Percentiles rank a stretch among this genome's conserved stretches.
These are phyloP conservation scores for Daedaleopsis nitida DNA, from an alignment of 768 basidiomycete genomes.

Conservation along the genomic window DNA sequence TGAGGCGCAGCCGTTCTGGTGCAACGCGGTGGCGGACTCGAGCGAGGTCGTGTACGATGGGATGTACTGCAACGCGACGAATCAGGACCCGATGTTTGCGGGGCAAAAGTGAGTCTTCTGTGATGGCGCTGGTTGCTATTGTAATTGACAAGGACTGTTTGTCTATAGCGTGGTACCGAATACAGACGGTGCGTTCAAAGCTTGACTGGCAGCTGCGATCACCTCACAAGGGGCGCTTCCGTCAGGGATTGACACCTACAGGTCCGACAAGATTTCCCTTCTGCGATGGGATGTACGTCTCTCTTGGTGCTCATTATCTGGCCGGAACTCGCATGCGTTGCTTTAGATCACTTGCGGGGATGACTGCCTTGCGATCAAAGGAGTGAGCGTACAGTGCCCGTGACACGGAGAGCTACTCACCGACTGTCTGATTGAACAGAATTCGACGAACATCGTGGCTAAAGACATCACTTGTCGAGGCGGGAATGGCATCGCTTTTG, in stretches of 20 bases:
- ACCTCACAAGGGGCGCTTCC: background rate
- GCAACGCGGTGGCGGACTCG: slow-evolving; percentile 56
- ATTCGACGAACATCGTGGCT: slow-evolving; percentile 53
- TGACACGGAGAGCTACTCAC: background rate
- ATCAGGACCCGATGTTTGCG: slow-evolving; percentile 49
- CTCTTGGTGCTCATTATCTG: background rate
- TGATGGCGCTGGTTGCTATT: background rate
- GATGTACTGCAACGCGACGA: slow-evolving; percentile 61
- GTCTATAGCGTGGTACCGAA: slow-evolving; percentile 52
- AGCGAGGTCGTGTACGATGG: slow-evolving; percentile 53
- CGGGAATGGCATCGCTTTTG: slow-evolving; percentile 63
- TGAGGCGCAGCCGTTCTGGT: slow-evolving; percentile 61
- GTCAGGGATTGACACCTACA: slow-evolving; percentile 56
- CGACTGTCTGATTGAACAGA: slow-evolving; percentile 34
- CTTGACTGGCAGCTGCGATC: background rate
- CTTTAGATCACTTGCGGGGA: slow-evolving; percentile 54
- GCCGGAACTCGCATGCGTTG: background rate
- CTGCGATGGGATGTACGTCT: slow-evolving; percentile 52
- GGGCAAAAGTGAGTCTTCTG: slow-evolving; percentile 46
- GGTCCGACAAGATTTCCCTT: slow-evolving; percentile 48
- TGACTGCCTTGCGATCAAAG: slow-evolving; percentile 65
- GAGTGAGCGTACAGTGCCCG: slow-evolving; percentile 35
- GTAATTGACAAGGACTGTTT: slow-evolving; percentile 13
- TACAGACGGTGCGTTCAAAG: slow-evolving; percentile 49
- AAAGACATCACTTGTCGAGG: slow-evolving; percentile 57